Conservation (phyloP, 108 stramenopile species). For the Discostella stelligeroides region DNA sequence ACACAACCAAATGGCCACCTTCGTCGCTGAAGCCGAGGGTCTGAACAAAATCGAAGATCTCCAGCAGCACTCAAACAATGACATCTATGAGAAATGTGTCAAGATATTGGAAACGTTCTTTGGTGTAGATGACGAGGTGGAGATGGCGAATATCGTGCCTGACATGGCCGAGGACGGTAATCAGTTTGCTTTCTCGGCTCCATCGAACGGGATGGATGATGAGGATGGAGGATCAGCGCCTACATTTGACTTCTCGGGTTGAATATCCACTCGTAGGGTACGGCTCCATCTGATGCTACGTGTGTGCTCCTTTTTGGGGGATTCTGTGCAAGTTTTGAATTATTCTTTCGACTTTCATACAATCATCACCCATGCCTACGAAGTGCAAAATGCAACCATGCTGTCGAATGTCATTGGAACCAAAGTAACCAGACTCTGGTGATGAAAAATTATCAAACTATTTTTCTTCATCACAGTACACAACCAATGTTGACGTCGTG, state of each 20-base stretch:
- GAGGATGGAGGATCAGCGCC: conserved; percentile 19
- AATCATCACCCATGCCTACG: background rate
- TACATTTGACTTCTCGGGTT: conserved; percentile 46
- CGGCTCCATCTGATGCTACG: background rate
- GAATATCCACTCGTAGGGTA: conserved; percentile 16
- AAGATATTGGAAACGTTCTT: conserved; percentile 94
- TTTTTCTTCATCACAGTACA: conserved; percentile 13
- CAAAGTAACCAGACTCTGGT: conserved; percentile 1
- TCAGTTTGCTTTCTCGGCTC: conserved; percentile 77
- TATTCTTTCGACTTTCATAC: background rate
- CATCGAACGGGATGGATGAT: conserved; percentile 35
- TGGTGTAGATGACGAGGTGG: conserved; percentile 92
- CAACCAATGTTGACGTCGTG: no score
- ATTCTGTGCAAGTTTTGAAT: conserved; percentile 11
- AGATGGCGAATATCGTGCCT: conserved; percentile 74
- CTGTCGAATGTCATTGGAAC: background rate
- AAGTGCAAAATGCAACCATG: background rate
- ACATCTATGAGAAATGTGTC: conserved; percentile 92
- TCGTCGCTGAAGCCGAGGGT: conserved; percentile 93
- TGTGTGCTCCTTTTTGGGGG: background rate
- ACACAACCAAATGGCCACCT: conserved; percentile 92
- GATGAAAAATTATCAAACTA: conserved; percentile 8
- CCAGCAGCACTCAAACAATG: conserved; percentile 93
- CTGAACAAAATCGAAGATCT: conserved; percentile 93
- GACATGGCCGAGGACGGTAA: conserved; percentile 61